A percentile compares a stretch with the other conserved stretches of the same genome.
Conservation (phyloP, 202 grass and related monocot genomes). For the Saccharum hybrid region DNA sequence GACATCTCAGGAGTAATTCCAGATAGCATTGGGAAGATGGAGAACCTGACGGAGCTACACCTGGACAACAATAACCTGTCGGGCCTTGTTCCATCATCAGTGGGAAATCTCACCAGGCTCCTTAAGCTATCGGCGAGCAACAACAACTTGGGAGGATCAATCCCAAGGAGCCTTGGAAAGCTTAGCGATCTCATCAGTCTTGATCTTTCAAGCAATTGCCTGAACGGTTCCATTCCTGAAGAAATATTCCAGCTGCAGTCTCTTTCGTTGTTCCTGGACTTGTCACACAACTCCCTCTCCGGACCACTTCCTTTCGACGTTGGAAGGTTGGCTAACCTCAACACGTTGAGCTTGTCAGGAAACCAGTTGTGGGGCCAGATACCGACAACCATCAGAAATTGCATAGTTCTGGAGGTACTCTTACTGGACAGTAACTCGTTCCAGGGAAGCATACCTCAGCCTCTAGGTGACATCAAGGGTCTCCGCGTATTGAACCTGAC, state of each 20-base stretch:
- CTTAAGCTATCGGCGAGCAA: neutral
- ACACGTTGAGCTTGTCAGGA: neutral
- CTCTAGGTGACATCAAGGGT: slow-evolving; percentile 16
- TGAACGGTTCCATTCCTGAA: slow-evolving; percentile 15
- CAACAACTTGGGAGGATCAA: slow-evolving; percentile 17
- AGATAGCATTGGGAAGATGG: slow-evolving; percentile 28
- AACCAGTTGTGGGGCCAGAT: slow-evolving; percentile 39
- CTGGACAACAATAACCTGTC: neutral
- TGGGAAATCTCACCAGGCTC: slow-evolving; percentile 35
- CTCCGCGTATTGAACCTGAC: slow-evolving; percentile 11
- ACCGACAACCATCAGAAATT: neutral
- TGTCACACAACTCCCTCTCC: slow-evolving; percentile 37
- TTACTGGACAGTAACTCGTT: slow-evolving; percentile 5
- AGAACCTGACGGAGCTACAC: neutral
- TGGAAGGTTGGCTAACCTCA: slow-evolving; percentile 16
- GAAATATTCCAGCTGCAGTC: neutral
- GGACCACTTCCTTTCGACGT: slow-evolving; percentile 24
- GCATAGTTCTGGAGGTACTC: slow-evolving; percentile 1
- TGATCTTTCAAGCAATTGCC: slow-evolving; percentile 5
- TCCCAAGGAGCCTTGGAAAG: neutral
- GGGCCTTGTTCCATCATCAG: slow-evolving; percentile 23
- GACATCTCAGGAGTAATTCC: too few species aligned
- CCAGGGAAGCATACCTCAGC: slow-evolving; percentile 25
- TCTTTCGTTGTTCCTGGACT: neutral
- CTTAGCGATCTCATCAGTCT: neutral